These are phyloP conservation scores for Solanum chiquidenum DNA, from an alignment of 257 asterid species.

Conservation along the genomic window DNA sequence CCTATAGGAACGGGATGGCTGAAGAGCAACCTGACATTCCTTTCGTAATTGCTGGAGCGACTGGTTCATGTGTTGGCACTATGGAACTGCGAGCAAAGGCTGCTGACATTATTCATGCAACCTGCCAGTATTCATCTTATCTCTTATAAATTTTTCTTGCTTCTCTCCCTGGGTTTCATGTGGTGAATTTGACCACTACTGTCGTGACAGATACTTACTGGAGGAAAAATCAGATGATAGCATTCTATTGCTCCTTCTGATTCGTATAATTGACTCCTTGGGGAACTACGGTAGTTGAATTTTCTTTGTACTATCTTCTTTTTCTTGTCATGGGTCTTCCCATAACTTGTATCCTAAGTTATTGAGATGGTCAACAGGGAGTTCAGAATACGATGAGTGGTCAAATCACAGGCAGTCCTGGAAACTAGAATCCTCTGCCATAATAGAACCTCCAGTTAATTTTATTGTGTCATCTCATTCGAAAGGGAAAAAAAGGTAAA, in stretches of 20 bases:
- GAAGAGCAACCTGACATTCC: slow-evolving; percentile 44
- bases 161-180: slow-evolving; percentile 3
- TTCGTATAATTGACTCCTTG: slow-evolving; percentile 84
- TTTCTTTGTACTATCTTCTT: background rate
- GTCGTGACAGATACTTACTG: slow-evolving; percentile 64
- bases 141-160: slow-evolving; percentile 6
- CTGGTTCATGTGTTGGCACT: slow-evolving; percentile 87
- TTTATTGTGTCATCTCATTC: slow-evolving; percentile 79
- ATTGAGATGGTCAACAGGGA: slow-evolving; percentile 39
- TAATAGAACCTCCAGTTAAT: slow-evolving; percentile 85
- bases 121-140: slow-evolving; percentile 57
- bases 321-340: background rate
- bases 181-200: slow-evolving; percentile 10
- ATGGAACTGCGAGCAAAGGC: slow-evolving; percentile 79
- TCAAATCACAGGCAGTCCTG: slow-evolving; percentile 88
- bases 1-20: slow-evolving; percentile 58
- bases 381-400: slow-evolving; percentile 98
- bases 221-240: slow-evolving; percentile 97
- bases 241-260: slow-evolving; percentile 76
- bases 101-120: slow-evolving; percentile 68
- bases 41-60: slow-evolving; percentile 90
- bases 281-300: slow-evolving; percentile 74
- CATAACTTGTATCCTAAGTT: background rate
- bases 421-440: slow-evolving; percentile 89
- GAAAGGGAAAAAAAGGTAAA: slow-evolving; percentile 85